Conservation (phyloP, 202 grass and related monocot genomes). For the Dendrocalamus latiflorus region DNA sequence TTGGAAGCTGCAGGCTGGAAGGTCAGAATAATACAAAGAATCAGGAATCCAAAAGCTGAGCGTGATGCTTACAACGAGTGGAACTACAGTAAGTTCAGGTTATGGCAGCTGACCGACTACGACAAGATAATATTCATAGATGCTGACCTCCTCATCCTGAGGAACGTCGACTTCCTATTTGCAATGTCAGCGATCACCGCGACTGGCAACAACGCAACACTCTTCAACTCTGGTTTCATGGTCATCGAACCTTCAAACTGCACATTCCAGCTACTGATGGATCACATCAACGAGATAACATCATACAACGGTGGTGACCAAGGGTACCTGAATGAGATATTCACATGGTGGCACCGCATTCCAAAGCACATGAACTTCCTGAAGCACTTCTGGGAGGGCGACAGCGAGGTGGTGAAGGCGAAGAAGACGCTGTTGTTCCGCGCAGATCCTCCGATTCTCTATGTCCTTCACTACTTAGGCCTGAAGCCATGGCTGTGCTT, state of each 20-base stretch:
- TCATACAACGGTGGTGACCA: slow-evolving; percentile 95
- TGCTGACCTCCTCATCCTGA: no score
- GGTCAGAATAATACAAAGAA: slow-evolving; percentile 63
- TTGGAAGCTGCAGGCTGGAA: slow-evolving; percentile 68
- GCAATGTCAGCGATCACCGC: slow-evolving; percentile 73
- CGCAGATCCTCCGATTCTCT: slow-evolving; percentile 62
- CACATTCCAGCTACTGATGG: slow-evolving; percentile 73
- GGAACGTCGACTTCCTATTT: slow-evolving; percentile 84
- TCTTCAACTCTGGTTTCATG: slow-evolving; percentile 96
- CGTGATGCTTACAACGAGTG: no score
- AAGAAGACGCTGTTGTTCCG: slow-evolving; percentile 54
- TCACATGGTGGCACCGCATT: slow-evolving; percentile 96
- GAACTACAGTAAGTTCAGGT: no score
- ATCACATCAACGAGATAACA: slow-evolving; percentile 54
- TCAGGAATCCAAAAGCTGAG: slow-evolving; percentile 67
- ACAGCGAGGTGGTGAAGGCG: slow-evolving; percentile 30
- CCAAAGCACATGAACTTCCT: slow-evolving; percentile 75
- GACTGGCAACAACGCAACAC: slow-evolving; percentile 50
- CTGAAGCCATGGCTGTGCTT: slow-evolving; percentile 94
- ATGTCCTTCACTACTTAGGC: slow-evolving; percentile 79
- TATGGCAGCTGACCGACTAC: no score
- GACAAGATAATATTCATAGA: no score
- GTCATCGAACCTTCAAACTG: slow-evolving; percentile 91
- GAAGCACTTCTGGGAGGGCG: slow-evolving; percentile 82
- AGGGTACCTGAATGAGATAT: slow-evolving; percentile 90